Evolutionary conservation across 1,139 yeast genomes (phyloP), one percentile per base, ranked within the genome.

Genomic region (Hansenula lynferdii): DNA sequence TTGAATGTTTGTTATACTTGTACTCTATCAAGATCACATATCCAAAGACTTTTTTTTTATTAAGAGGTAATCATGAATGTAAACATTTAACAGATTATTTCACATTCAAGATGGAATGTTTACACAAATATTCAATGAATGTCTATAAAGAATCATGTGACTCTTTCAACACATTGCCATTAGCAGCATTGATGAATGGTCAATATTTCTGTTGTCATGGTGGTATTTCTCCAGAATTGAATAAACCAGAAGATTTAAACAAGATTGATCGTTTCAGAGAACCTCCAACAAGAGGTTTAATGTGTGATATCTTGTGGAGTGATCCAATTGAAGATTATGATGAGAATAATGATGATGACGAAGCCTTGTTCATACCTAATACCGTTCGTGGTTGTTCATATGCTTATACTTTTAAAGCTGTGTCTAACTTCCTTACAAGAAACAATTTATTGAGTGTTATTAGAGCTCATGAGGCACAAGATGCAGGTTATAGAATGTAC

Each of bases 171-270:
- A 79, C 95, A 1, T 67, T 92, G 45, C 97, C 98, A 2, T 70
- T 92, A 50, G 96, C 96, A 1, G 97, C 97, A 0, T 70, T 92
- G 28, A 85, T 92, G 94, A 90, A 90, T 65, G 81, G 82, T 48
- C 97, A 92, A 61, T 90, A 92, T 53, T 83, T 92, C 60, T 92
- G 98, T 63, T 96, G 90, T 37, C 98, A 90, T 60, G 98, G 97
- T 39, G 97, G 97, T n/a, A 70, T 90, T 18, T 85, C 96, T 12
- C 97, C 96, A 4, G 95, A 87, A 40, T 66, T 90, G 47, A 75
- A 70, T 43, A 67, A 81, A 3, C 69, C 87, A 36, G 81, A 80
- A 39, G 97, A 90, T 57, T 64, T 92, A 35, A 69, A 73, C 27
- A 69, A 65, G 36, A 66, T 92, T 31, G 80, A 90, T 61, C 72